Percentiles rank a stretch among this genome's conserved stretches.
Conservation (phyloP, 495 filamentous ascomycete species). For the Mycothermus thermophilus region DNA sequence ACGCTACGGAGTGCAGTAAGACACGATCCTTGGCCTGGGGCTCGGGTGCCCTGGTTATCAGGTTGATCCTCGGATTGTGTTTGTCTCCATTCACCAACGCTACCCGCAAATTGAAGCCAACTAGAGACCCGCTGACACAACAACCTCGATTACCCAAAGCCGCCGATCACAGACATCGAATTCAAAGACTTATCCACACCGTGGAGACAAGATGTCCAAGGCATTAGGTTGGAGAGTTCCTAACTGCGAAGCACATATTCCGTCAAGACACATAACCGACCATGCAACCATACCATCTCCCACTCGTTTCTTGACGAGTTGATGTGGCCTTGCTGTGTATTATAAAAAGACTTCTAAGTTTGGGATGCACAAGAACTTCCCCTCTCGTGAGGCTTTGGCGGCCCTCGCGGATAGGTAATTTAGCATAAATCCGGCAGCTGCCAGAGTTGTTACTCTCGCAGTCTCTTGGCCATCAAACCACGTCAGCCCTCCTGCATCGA, state of each 20-base stretch:
- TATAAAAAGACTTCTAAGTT: no score
- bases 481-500: slow-evolving; percentile 8
- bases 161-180: no score
- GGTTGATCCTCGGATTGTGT: no score
- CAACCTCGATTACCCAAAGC: no score
- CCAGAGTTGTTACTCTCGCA: slow-evolving; percentile 14
- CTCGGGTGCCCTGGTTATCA: no score
- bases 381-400: not conserved
- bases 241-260: not conserved
- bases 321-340: not conserved
- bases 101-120: no score
- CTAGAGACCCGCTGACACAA: no score
- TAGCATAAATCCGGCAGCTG: slow-evolving; percentile 23
- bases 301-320: not conserved
- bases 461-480: slow-evolving; percentile 14
- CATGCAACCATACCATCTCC: not conserved
- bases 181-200: no score
- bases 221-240: not conserved
- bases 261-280: not conserved
- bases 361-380: not conserved
- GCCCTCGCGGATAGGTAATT: slow-evolving; percentile 6
- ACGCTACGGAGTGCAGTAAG: no score
- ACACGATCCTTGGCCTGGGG: no score
- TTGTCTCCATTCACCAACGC: no score
- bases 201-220: no score